Evolutionary conservation across 2,329 filamentous ascomycete genomes (phyloP), one percentile per base, ranked within the genome.

Genomic region (Pyrenophora seminiperda): DNA sequence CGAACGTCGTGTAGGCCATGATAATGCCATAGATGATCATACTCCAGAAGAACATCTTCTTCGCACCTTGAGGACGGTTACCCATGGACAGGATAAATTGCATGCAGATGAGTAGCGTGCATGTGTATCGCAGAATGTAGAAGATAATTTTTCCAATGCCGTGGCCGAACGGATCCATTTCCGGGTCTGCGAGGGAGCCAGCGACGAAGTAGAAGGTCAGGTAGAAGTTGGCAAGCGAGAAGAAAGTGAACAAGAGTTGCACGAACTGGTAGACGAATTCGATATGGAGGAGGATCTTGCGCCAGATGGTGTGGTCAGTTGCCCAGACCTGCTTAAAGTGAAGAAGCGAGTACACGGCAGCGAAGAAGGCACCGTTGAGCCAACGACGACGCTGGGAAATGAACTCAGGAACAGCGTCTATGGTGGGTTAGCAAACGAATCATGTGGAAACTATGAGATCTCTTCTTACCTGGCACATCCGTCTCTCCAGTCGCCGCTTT

Each of bases 281-380:
- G 63, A 97, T 85, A 73, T 97, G 92, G 43, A 99, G 83, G 27
- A 99, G 82, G 18, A 96, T 81, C 75, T 99, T 99, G 61, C 94
- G 89, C 30, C 86, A 82, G 17, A 97, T 67, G 1, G 91, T 94
- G 74, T 99, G 94, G 71, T 97, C 94, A 0, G 94, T 99, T 18
- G 77, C 76, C 89, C 93, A 96, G 67, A 99, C 87, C 75, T 99
- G 95, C 62, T 83, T 87, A 74, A 93, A 96, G 75, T 99, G 94
- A 33, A 97, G 89, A 3, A 97, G 84, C 1, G 93, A 97, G 79
- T 97, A 99, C 43, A 97, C 92, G 34, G 94, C 94, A 0, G 94
- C 95, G 72, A 99, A 99, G 79, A 99, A 99, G 60, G 94, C 94
- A 69, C 94, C 94, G 72, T 99, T 99, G 55, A 99, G 86, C 94